Evolutionary conservation across 345 rosid genomes (phyloP).

Genomic region (Citrus maxima): DNA sequence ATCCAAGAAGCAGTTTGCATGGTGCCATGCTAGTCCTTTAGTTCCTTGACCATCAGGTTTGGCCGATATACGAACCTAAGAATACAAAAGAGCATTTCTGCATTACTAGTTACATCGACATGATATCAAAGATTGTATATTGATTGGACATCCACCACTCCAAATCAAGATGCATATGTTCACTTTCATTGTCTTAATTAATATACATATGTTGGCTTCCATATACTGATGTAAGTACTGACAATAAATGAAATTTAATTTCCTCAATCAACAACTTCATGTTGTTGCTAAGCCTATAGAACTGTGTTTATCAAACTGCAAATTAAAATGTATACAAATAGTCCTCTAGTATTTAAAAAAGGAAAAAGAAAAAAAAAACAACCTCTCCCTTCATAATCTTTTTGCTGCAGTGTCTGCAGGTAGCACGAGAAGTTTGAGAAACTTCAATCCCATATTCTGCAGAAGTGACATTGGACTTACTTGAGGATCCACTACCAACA

Average conservation of each 20-base stretch:
- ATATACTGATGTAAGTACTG: neutral
- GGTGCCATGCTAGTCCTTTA: constrained; percentile 82
- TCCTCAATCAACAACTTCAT: neutral
- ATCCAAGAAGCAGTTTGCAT: constrained; percentile 69
- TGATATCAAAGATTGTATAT: neutral
- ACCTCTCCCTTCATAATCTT: constrained; percentile 94
- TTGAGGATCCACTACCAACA: constrained; percentile 30
- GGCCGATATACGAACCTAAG: constrained; percentile 74
- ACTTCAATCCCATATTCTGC: constrained; percentile 68
- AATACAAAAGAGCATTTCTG: constrained; percentile 8
- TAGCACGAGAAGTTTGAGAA: constrained; percentile 78
- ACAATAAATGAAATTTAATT: neutral
- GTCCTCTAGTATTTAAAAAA: neutral
- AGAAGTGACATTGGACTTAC: constrained; percentile 12
- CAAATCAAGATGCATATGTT: neutral
- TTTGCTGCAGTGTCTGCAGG: constrained; percentile 62
- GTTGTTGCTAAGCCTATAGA: neutral
- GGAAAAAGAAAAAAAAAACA: neutral
- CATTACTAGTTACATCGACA: neutral
- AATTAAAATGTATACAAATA: neutral
- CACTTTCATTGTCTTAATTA: neutral
- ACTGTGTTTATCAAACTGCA: neutral
- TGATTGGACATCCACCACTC: neutral
- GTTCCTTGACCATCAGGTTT: constrained; percentile 68
- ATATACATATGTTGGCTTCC: neutral